Conservation (phyloP, 352 stramenopile species). For the Globisporangium spinosum region DNA sequence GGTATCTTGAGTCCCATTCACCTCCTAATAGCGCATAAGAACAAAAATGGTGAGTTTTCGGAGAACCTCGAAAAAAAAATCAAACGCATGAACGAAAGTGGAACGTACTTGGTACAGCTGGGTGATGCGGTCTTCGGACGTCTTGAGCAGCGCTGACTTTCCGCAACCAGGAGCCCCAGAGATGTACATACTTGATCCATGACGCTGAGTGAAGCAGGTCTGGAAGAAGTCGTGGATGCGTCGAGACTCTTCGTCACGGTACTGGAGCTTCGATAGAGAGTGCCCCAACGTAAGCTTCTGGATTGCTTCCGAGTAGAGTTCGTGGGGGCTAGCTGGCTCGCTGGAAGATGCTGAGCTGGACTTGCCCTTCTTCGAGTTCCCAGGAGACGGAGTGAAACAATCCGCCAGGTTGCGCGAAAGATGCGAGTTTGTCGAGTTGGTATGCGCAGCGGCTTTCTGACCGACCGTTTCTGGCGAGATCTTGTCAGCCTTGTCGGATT, state of each 20-base stretch:
- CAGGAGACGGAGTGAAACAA: slow-evolving; percentile 68
- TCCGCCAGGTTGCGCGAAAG: slow-evolving; percentile 43
- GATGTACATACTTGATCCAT: slow-evolving; percentile 71
- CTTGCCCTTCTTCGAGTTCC: slow-evolving; percentile 26
- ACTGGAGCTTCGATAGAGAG: slow-evolving; percentile 37
- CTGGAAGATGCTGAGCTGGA: neutral
- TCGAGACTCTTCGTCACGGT: slow-evolving; percentile 57
- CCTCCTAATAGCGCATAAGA: slow-evolving; percentile 11
- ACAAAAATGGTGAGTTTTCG: neutral
- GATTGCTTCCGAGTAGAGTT: slow-evolving; percentile 36
- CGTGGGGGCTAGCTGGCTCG: slow-evolving; percentile 14
- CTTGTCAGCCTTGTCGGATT: slow-evolving; percentile 24
- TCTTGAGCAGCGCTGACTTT: slow-evolving; percentile 71
- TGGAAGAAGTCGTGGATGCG: slow-evolving; percentile 58
- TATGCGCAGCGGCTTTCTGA: slow-evolving; percentile 25
- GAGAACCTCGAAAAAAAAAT: neutral
- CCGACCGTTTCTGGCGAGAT: slow-evolving; percentile 41
- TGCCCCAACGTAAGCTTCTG: slow-evolving; percentile 48
- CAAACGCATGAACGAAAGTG: neutral
- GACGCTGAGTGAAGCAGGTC: slow-evolving; percentile 42
- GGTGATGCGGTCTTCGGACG: slow-evolving; percentile 44
- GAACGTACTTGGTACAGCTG: slow-evolving; percentile 46
- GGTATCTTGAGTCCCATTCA: slow-evolving; percentile 20
- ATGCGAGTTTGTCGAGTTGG: slow-evolving; percentile 16
- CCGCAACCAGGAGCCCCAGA: slow-evolving; percentile 73